Base-by-base conservation (phyloP, 1,284 basidiomycete species). In the Malassezia sympodialis region DNA sequence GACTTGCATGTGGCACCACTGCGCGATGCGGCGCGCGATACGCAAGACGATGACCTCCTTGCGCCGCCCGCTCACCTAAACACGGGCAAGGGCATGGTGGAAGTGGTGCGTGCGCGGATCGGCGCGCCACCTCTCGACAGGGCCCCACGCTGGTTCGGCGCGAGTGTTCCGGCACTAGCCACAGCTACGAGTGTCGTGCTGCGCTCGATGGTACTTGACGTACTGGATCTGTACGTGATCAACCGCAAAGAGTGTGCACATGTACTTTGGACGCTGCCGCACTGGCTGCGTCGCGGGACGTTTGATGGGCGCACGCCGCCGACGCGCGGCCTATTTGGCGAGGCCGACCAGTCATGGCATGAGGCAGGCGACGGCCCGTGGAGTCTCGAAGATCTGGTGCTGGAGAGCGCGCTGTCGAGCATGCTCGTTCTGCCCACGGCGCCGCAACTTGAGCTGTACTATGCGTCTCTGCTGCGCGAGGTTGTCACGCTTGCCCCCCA, bases 231-330 rank as follows among this genome's bases (percentile, higher is more conserved):
- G 27, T 98, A 88, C 72, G 93, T 98, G 75, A 83, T 94, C 44
- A 98, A 99, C 75, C 83, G 93, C 51, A 96, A 94, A 75, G 93
- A 98, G 68, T 88, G 86, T 65, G 89, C 93, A 1, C 80, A 86
- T 11, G 77, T 96, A 11, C 79, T 98, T 2, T 80, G 96, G 35
- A 86, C 90, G 65, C 83, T 90, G 47, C 87, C 89, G 0, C 86
- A 85, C 66, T 94, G 90, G 87, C 81, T 85, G 48, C 75, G 84
- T 1, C 79, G 81, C 7, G 88, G 88, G 2, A 90, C 88, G 0
- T 96, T 74, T 46, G 56, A 50, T 12, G 59, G 61, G 24, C 63
- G 64, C 15, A 54, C 62, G 6, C 58, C 61, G 17, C 52, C 61
- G 30, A 53, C 58, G 15, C 46, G 48, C 0, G 69, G 70, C n/a